Conservation (phyloP, 306 rosid species). For the Cotoneaster glaucophyllus region DNA sequence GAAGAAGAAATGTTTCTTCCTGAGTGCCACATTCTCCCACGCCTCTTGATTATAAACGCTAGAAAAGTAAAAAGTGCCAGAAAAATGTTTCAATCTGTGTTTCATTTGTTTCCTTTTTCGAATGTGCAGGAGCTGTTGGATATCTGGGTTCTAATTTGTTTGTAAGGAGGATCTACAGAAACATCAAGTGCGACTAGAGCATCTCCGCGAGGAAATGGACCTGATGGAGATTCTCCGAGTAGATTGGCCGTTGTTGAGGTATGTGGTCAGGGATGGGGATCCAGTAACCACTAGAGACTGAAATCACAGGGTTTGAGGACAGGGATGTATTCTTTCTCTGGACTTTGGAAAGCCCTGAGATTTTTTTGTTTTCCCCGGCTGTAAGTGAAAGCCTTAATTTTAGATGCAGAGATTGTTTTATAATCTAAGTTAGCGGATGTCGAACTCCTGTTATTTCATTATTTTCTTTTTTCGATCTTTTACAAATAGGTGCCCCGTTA, state of each 20-base stretch:
- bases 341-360: conserved; percentile 56
- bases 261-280: conserved; percentile 34
- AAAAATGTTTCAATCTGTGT: not conserved
- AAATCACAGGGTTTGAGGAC: conserved; percentile 46
- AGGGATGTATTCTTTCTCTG: conserved; percentile 55
- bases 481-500: conserved; percentile 40
- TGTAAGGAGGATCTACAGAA: conserved; percentile 98
- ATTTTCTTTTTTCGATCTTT: conserved; percentile 27
- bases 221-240: conserved; percentile 38
- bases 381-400: conserved; percentile 69
- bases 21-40: not conserved
- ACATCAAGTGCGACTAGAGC: conserved; percentile 92
- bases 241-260: conserved; percentile 33
- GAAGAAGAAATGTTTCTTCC: not conserved
- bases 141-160: conserved; percentile 91
- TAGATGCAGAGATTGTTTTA: conserved; percentile 61
- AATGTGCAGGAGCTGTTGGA: conserved; percentile 88
- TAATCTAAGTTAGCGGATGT: conserved; percentile 53
- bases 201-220: conserved; percentile 23
- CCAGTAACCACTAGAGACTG: conserved; percentile 32
- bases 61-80: not conserved
- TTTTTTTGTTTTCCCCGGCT: conserved; percentile 42
- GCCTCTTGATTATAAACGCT: not conserved
- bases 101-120: conserved; percentile 7
- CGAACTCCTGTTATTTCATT: conserved; percentile 33